Evolutionary conservation across 176 grass and related monocot species (phyloP).

Genomic region (Oryza meyeriana): DNA sequence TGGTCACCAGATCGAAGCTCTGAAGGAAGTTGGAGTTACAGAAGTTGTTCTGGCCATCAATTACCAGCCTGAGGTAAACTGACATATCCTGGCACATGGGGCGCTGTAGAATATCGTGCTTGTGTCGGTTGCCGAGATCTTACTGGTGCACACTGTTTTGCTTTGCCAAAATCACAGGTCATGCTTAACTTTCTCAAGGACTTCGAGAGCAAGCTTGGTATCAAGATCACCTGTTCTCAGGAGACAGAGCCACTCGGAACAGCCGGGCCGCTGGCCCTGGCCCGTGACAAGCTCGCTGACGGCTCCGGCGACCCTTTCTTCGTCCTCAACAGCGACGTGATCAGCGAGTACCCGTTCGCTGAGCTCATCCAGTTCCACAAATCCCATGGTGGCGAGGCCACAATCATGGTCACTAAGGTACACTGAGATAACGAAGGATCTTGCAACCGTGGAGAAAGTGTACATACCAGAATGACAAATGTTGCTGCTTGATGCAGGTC

Average conservation of each 20-base stretch:
- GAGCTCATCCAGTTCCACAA: conserved; percentile 83
- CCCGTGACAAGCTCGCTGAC: conserved; percentile 62
- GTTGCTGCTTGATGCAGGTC: conserved; percentile 33
- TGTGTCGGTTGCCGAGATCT: conserved; percentile 28
- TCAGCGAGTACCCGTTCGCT: conserved; percentile 81
- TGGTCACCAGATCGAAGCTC: conserved; percentile 66
- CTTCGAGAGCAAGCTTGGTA: conserved; percentile 80
- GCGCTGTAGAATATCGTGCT: conserved; percentile 1
- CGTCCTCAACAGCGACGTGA: conserved; percentile 88
- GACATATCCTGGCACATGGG: not conserved
- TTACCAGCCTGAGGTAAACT: conserved; percentile 90
- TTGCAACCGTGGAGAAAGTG: not conserved
- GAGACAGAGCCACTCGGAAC: conserved; percentile 87
- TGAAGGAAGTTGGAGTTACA: conserved; percentile 86
- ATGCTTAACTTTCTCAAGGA: conserved; percentile 93
- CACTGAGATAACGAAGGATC: not conserved
- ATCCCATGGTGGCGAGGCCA: conserved; percentile 72
- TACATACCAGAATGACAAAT: not conserved
- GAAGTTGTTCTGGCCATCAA: conserved; percentile 88
- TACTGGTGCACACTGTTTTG: not conserved
- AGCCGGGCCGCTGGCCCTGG: conserved; percentile 65
- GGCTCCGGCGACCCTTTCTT: conserved; percentile 81
- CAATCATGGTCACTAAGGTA: conserved; percentile 93
- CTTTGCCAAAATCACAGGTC: conserved; percentile 43
- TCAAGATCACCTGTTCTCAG: conserved; percentile 85